Conservation (phyloP, 371 early-diverging fungal species). For the Zancudomyces culisetae region DNA sequence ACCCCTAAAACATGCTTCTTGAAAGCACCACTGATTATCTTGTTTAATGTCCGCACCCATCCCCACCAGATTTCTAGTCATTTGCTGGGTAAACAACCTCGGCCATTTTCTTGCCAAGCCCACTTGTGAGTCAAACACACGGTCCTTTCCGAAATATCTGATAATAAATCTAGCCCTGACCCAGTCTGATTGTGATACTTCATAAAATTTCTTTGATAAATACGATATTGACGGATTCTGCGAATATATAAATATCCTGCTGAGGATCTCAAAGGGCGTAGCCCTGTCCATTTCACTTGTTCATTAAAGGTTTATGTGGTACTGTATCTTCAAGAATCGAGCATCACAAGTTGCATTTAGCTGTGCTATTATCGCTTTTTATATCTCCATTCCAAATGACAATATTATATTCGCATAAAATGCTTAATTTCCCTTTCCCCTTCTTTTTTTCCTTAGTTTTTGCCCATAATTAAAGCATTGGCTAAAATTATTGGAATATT, state of each 20-base stretch:
- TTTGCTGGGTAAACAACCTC: slow-evolving; percentile 9
- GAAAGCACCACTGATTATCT: slow-evolving; percentile 20
- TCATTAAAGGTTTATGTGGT: no score
- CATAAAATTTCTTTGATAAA: slow-evolving; percentile 13
- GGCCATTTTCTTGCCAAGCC: slow-evolving; percentile 16
- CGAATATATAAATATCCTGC: slow-evolving; percentile 17
- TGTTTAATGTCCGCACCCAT: slow-evolving; percentile 19
- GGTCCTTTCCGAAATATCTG: slow-evolving; percentile 12
- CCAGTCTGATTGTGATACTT: slow-evolving; percentile 11
- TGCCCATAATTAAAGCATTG: no score
- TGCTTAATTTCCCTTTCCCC: no score
- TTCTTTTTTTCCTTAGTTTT: no score
- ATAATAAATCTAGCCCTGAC: slow-evolving; percentile 20
- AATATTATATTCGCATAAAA: no score
- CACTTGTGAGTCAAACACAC: slow-evolving; percentile 15
- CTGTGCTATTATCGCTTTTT: no score
- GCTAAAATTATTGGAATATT: no score
- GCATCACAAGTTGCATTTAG: no score
- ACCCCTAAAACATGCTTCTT: slow-evolving; percentile 14
- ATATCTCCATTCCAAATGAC: no score
- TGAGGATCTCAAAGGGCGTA: slow-evolving; percentile 19
- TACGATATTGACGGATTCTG: slow-evolving; percentile 19
- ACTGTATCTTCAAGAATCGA: no score
- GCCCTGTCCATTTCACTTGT: neutral
- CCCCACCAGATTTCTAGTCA: slow-evolving; percentile 14